Evolutionary conservation across 1,284 basidiomycete genomes (phyloP).

Genomic region (Tranzscheliella williamsii): DNA sequence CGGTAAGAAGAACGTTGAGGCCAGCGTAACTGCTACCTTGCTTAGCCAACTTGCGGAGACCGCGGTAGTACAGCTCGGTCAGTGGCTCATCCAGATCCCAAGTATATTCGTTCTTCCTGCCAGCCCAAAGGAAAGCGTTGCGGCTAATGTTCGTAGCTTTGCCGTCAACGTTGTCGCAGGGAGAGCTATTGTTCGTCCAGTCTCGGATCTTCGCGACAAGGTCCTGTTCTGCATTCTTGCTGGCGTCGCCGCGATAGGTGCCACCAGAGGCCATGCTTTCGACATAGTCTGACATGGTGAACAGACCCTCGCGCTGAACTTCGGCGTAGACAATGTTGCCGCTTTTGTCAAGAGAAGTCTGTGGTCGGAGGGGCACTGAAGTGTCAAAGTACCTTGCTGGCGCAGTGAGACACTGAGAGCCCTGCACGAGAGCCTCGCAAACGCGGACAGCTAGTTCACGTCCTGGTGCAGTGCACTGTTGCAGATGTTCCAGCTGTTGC

Average conservation of each 20-base stretch:
- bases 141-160: conserved; percentile 95
- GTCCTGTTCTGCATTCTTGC: conserved; percentile 82
- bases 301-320: conserved; percentile 89
- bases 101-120: conserved; percentile 90
- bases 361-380: conserved; percentile 80
- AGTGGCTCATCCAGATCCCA: conserved; percentile 98
- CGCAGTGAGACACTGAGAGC: conserved; percentile 86
- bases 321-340: conserved; percentile 94
- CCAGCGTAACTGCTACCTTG: conserved; percentile 97
- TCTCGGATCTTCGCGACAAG: conserved; percentile 96
- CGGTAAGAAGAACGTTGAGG: conserved; percentile 95
- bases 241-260: conserved; percentile 62
- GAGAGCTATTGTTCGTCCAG: conserved; percentile 92
- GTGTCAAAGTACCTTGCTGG: conserved; percentile 81
- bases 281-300: conserved; percentile 96
- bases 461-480: conserved; percentile 75
- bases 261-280: conserved; percentile 98
- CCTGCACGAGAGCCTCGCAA: conserved; percentile 92
- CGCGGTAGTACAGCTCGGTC: conserved; percentile 78
- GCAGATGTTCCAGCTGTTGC: conserved; percentile 93
- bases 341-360: conserved; percentile 87
- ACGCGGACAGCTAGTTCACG: conserved; percentile 92
- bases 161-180: conserved; percentile 92
- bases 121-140: conserved; percentile 92
- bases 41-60: conserved; percentile 94